Evolutionary conservation across 306 rosid genomes (phyloP).

Genomic region (Nissolia schottii): DNA sequence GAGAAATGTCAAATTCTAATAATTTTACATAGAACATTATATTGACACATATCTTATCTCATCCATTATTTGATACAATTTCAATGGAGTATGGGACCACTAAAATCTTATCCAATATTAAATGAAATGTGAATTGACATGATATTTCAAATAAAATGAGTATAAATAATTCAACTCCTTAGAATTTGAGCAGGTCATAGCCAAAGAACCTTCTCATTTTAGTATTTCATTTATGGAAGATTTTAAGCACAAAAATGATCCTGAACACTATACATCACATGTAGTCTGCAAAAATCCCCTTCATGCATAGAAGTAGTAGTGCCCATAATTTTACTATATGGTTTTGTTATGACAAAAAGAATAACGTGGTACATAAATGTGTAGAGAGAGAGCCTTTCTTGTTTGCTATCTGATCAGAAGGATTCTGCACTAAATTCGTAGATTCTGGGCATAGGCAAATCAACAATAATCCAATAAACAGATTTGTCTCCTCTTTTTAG

Average conservation of each 20-base stretch:
- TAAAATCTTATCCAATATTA: too few relatives aligned
- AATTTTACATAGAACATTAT: too few relatives aligned
- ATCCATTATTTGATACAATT: too few relatives aligned
- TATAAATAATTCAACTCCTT: too few relatives aligned
- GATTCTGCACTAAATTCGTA: conserved; percentile 9
- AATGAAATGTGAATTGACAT: too few relatives aligned
- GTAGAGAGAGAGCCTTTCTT: background rate
- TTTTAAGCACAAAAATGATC: background rate
- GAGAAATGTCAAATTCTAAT: too few relatives aligned
- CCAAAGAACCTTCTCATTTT: background rate
- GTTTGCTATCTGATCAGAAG: conserved; percentile 3
- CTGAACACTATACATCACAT: background rate
- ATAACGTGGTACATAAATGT: conserved; percentile 6
- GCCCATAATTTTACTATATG: background rate
- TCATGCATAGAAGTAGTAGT: background rate
- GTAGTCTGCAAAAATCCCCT: background rate
- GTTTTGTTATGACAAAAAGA: background rate
- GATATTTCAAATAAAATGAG: too few relatives aligned
- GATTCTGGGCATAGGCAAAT: conserved; percentile 5
- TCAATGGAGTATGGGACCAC: too few relatives aligned
- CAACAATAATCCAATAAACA: conserved; percentile 6
- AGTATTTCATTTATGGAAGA: background rate
- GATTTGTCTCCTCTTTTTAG: conserved; percentile 11
- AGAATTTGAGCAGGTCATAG: background rate
- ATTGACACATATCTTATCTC: too few relatives aligned